Evolutionary conservation across 148 eudicot species (phyloP).

Genomic region (Cornus kousa): DNA sequence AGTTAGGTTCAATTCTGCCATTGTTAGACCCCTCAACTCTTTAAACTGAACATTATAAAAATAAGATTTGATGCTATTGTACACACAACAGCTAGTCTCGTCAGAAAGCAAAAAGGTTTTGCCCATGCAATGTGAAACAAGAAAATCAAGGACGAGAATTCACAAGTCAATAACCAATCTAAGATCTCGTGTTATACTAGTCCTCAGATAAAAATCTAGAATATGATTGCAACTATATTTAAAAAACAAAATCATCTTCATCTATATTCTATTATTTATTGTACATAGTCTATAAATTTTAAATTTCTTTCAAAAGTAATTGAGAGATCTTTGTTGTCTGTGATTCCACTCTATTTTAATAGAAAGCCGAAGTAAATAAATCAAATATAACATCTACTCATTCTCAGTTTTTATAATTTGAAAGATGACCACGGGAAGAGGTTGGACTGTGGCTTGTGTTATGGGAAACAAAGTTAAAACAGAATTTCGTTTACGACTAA

Average conservation of each 20-base stretch:
- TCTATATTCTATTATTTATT: not conserved
- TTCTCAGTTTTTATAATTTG: not conserved
- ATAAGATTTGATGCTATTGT: not conserved
- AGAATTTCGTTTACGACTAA: not conserved
- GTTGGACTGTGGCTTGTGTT: not conserved
- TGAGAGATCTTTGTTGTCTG: not conserved
- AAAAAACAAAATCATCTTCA: not conserved
- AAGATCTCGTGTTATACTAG: not conserved
- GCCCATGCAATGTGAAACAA: not conserved
- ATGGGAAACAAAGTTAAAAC: not conserved
- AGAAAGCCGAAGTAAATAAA: not conserved
- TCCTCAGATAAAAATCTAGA: not conserved
- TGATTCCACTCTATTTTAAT: not conserved
- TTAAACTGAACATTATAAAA: not conserved
- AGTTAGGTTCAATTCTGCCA: not conserved
- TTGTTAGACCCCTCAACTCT: not conserved
- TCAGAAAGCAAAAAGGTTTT: not conserved
- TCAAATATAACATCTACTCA: not conserved
- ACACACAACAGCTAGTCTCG: not conserved
- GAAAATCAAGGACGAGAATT: not conserved
- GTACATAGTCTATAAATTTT: not conserved
- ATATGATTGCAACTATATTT: not conserved
- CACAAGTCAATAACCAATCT: not conserved
- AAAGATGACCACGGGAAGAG: not conserved
- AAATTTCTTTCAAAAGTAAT: not conserved